Evolutionary conservation across 108 stramenopile species (phyloP), one percentile per base, ranked within the genome.

Genomic region (Aurantiochytrium sp.): DNA sequence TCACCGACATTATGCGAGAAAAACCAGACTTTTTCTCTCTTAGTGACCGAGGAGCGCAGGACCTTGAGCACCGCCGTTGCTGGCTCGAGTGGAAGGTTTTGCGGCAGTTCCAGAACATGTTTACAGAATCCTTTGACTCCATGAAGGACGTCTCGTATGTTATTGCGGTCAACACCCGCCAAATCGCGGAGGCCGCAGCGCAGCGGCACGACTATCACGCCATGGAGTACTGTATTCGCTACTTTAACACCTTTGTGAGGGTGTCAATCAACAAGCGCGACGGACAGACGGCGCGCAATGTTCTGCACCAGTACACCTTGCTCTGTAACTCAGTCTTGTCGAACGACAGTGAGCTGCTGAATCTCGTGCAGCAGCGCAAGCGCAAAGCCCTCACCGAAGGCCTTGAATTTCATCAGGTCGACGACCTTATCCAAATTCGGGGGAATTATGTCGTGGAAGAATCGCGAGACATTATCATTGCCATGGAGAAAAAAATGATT

Each of bases 41-140:
- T 23, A 83, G 49, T 3, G 76, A 83, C 6, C 49, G 51, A 6
- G 28, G 76, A 6, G 51, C 51, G 25, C 25, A 18, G 10, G 76
- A 47, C 28, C 51, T 83, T 16, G 76, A 4, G 51, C 45, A 23
- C 44, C 76, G 76, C 51, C 45, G 76, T 47, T 83, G 76, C 28
- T 83, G 76, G 76, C 76, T 83, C 25, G 76, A 83, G 51, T 83
- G 45, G 49, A 83, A 83, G 51, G 76, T 83, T 6, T 28, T 83
- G 3, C 76, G 76, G 14, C 76, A 83, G 76, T 83, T 25, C 51
- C 76, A 53, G 16, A 83, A 35, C 25, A 53, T 83, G 6, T 83
- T 83, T 53, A 12, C 12, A 21, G 76, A 83, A 45, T 6, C 49
- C 0, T 53, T 83, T 47, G 76, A 83, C n/a, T 23, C n/a, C 28